A percentile compares a stretch with the other conserved stretches of the same genome.
These are phyloP conservation scores for Phlebopus sp. DNA, from an alignment of 1,284 basidiomycete genomes.

Conservation along the genomic window DNA sequence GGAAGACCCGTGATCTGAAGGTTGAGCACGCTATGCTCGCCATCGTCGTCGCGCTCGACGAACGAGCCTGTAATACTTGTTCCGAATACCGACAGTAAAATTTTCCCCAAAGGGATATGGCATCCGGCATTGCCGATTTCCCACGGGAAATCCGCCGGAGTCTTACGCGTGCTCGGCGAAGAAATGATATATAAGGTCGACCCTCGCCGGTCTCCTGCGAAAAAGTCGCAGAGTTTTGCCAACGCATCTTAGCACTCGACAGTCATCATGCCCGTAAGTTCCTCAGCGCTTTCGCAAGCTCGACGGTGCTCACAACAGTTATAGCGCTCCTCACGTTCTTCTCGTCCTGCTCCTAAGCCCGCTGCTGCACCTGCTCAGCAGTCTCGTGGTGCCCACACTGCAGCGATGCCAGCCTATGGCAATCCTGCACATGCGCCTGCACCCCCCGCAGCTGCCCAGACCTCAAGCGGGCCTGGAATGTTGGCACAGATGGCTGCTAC, in stretches of 20 bases:
- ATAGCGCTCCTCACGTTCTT: conserved; percentile 61
- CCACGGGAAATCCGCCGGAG: conserved; percentile 19
- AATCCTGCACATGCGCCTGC: conserved; percentile 44
- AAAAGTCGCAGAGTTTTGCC: conserved; percentile 2
- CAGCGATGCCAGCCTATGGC: conserved; percentile 35
- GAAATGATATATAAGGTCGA: conserved; percentile 20
- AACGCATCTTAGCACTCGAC: conserved; percentile 22
- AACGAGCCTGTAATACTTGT: not conserved
- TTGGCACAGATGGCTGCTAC: conserved; percentile 85
- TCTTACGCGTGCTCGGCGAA: conserved; percentile 17
- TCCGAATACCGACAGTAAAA: conserved; percentile 5
- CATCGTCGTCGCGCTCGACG: conserved; percentile 6
- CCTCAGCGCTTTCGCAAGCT: not conserved
- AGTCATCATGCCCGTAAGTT: conserved; percentile 62
- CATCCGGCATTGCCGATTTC: conserved; percentile 11
- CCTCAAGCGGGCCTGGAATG: conserved; percentile 56
- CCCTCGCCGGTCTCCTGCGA: not conserved
- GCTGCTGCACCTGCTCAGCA: conserved; percentile 40
- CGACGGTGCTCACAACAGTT: conserved; percentile 4
- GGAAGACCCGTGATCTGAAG: conserved; percentile 8
- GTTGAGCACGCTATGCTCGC: conserved; percentile 12
- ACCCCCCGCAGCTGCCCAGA: conserved; percentile 30
- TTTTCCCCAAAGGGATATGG: conserved; percentile 2
- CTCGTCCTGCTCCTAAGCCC: conserved; percentile 57
- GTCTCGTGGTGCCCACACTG: conserved; percentile 30